Evolutionary conservation across 805 yeast genomes (phyloP).

Genomic region (Kluyveromyces siamensis): DNA sequence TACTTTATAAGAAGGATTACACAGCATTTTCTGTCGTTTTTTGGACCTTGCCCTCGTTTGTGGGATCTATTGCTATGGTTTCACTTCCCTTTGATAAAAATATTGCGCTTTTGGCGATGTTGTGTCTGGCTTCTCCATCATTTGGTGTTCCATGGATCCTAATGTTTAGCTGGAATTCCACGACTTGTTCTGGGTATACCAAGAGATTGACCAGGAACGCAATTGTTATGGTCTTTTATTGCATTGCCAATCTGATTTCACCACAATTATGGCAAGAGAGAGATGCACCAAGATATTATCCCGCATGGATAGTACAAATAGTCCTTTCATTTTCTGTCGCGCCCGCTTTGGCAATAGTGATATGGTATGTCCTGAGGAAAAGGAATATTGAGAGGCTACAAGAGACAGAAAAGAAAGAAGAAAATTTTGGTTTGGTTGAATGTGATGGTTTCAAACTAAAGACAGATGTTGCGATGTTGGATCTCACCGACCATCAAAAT

Average conservation of each 20-base stretch:
- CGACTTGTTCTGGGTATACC: slow-evolving; percentile 40
- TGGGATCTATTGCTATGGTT: slow-evolving; percentile 38
- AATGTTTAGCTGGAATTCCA: slow-evolving; percentile 29
- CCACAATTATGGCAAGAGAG: slow-evolving; percentile 46
- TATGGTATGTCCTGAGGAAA: slow-evolving; percentile 35
- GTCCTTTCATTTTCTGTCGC: slow-evolving; percentile 41
- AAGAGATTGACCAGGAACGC: slow-evolving; percentile 41
- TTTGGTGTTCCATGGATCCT: slow-evolving; percentile 36
- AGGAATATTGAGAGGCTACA: slow-evolving; percentile 37
- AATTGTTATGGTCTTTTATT: slow-evolving; percentile 36
- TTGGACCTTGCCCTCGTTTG: slow-evolving; percentile 36
- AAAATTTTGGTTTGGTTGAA: slow-evolving; percentile 24
- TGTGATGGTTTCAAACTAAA: slow-evolving; percentile 23
- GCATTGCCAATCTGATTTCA: slow-evolving; percentile 42
- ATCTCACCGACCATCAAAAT: slow-evolving; percentile 47
- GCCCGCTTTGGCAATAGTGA: slow-evolving; percentile 35
- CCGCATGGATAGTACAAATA: slow-evolving; percentile 49
- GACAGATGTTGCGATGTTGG: slow-evolving; percentile 34
- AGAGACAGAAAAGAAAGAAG: slow-evolving; percentile 10
- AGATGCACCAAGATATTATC: slow-evolving; percentile 38
- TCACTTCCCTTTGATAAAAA: slow-evolving; percentile 37
- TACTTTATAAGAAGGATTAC: slow-evolving; percentile 29
- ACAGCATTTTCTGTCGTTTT: slow-evolving; percentile 32
- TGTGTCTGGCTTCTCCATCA: slow-evolving; percentile 38
- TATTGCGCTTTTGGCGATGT: slow-evolving; percentile 38